Conservation (phyloP, 306 rosid genomes). For the Canavalia gladiata region DNA sequence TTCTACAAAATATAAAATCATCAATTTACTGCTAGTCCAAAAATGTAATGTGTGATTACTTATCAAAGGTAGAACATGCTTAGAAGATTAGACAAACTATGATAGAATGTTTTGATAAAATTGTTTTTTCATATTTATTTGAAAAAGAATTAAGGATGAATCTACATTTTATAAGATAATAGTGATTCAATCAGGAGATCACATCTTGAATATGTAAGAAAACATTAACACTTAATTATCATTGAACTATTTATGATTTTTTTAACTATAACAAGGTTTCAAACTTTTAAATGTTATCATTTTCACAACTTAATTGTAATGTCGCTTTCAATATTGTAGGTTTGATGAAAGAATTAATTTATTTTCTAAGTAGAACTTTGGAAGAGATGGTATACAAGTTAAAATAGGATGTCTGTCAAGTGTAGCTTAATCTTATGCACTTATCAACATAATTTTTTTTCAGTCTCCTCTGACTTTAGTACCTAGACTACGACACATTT, state of each 20-base stretch:
- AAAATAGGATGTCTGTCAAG: slow-evolving; percentile 87
- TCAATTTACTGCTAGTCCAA: too few species aligned
- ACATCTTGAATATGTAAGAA: slow-evolving; percentile 78
- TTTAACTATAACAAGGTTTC: too few species aligned
- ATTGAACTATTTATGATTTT: too few species aligned
- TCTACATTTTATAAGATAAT: slow-evolving; percentile 83
- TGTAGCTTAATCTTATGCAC: slow-evolving; percentile 43
- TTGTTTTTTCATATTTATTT: slow-evolving; percentile 67
- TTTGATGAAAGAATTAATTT: slow-evolving; percentile 83
- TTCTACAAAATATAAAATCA: too few species aligned
- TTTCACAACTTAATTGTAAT: not conserved
- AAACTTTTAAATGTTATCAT: too few species aligned
- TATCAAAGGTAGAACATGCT: slow-evolving; percentile 85
- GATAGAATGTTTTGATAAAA: slow-evolving; percentile 82
- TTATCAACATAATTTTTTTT: too few species aligned
- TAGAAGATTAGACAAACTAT: slow-evolving; percentile 72
- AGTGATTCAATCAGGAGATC: slow-evolving; percentile 87
- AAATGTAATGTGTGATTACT: slow-evolving; percentile 6
- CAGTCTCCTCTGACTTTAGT: too few species aligned
- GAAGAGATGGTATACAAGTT: slow-evolving; percentile 80
- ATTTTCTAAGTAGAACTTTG: slow-evolving; percentile 76
- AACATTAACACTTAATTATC: not conserved
- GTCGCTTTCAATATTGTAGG: slow-evolving; percentile 51
- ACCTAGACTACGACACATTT: too few species aligned
- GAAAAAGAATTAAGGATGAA: slow-evolving; percentile 72